A percentile compares a stretch with the other conserved stretches of the same genome.
Evolutionary conservation across 1,284 basidiomycete species (phyloP).

Genomic region (Cutaneotrichosporon spelunceum): DNA sequence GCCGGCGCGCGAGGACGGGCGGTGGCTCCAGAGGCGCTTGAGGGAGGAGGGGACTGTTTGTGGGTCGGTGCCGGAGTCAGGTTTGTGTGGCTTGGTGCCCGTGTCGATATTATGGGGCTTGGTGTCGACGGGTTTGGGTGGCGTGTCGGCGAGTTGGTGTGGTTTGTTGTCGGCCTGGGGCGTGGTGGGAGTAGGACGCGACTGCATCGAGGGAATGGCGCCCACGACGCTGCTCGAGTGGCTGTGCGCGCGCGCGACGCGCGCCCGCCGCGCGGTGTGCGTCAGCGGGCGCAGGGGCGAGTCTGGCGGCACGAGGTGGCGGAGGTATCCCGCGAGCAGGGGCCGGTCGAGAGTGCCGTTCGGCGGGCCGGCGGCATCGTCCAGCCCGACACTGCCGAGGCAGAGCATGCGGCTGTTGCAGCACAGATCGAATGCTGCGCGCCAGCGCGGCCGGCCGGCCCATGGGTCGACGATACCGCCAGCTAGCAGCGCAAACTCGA

Average conservation of each 20-base stretch:
- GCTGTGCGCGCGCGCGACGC: background rate
- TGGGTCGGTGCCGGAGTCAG: background rate
- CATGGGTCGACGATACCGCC: conserved; percentile 37
- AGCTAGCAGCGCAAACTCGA: conserved; percentile 37
- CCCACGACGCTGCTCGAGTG: background rate
- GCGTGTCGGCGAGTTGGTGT: background rate
- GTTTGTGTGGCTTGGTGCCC: background rate
- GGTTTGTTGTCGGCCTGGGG: background rate
- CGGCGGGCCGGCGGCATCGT: conserved; percentile 9
- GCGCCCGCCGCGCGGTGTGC: background rate
- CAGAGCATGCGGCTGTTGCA: conserved; percentile 39
- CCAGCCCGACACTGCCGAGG: conserved; percentile 29
- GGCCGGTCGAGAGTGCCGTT: background rate
- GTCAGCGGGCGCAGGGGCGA: background rate
- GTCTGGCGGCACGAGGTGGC: conserved; percentile 10
- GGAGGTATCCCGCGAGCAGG: conserved; percentile 27
- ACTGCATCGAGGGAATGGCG: too few relatives aligned
- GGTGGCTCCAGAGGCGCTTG: background rate
- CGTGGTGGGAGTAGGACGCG: background rate
- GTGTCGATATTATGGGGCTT: too few relatives aligned
- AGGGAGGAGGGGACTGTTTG: background rate
- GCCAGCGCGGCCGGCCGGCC: conserved; percentile 19
- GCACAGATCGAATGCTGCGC: conserved; percentile 32
- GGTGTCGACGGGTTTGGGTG: background rate
- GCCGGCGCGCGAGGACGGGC: conserved; percentile 23